phyloP scores from a whole-genome alignment of 2,329 filamentous ascomycete genomes.

The Kalaharituber pfeilii region DNA sequence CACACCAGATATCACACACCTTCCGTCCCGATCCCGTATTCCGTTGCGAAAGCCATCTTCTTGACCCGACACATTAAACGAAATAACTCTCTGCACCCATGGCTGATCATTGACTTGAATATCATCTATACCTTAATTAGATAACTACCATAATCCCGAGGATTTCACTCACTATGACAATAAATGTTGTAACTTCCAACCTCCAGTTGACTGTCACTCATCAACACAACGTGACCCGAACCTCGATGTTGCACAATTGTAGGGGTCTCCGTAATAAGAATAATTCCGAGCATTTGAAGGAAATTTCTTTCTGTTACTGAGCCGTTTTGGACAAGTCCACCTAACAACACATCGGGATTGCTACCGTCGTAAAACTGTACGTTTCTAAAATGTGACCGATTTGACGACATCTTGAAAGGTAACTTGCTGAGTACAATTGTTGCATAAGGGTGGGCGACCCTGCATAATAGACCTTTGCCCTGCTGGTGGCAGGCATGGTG shows the following conservation, averaged over 20 bases:
- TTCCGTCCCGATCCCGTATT: slow-evolving; percentile 7
- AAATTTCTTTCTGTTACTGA: slow-evolving; percentile 11
- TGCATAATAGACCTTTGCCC: too few species aligned
- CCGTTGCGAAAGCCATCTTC: slow-evolving; percentile 7
- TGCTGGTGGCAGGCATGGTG: too few species aligned
- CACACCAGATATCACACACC: slow-evolving; percentile 4
- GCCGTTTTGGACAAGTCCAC: slow-evolving; percentile 9
- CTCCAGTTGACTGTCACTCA: slow-evolving; percentile 1
- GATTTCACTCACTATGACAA: slow-evolving; percentile 2
- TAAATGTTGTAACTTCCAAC: slow-evolving; percentile 7
- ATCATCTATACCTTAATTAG: slow-evolving; percentile 2
- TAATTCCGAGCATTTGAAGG: slow-evolving; percentile 12
- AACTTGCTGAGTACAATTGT: too few species aligned
- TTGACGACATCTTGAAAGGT: too few species aligned
- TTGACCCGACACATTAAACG: slow-evolving; percentile 7
- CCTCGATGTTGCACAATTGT: slow-evolving; percentile 6
- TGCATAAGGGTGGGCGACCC: too few species aligned
- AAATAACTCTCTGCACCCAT: slow-evolving; percentile 9
- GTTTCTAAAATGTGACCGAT: slow-evolving; percentile 13
- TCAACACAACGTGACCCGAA: slow-evolving; percentile 7
- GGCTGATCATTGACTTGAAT: slow-evolving; percentile 9
- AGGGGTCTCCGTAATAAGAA: neutral
- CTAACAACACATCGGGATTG: slow-evolving; percentile 8
- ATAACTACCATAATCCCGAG: neutral
- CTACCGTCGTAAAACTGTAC: slow-evolving; percentile 11